Evolutionary conservation across 306 rosid species (phyloP), one percentile per base, ranked within the genome.

Genomic region (Vicia villosa): DNA sequence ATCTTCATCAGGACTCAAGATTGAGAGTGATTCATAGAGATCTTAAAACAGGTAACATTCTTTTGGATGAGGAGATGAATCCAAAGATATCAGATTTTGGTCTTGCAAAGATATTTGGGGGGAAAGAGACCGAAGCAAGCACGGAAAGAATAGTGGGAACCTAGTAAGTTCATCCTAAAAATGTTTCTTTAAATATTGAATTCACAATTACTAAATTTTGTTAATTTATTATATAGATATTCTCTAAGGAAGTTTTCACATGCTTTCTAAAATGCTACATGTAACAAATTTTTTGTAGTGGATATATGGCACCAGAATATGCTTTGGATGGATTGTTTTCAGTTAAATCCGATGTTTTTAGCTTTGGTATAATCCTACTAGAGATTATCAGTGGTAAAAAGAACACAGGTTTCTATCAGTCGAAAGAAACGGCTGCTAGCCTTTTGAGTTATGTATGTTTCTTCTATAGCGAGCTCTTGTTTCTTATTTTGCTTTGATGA

Each of bases 381-480:
- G 68, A 62, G 68, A 62, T 62, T 60, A 63, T 86, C 14, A 74
- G 87, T 1, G 91, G 87, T 3, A 86, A 65, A 75, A 77, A n/a
- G 75, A 82, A 80, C 61, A 78, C 81, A 0, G 74, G 81, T 49
- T 80, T 82, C 13, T 68, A 61, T 50, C 79, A 66, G 5, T 71
- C 73, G 0, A 36, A 79, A 28, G 10, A 65, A 59, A 60, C 26
- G 42, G 20, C 77, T 52, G 20, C 77, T 52, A 86, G 81, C 57
- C 91, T 86, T 46, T 9, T 77, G 46, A 58, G 80, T 64, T 68
- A 79, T 71, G 88, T 82, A 77, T 38, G 88, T 71, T n/a, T 11
- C 47, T 36, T 47, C 42, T 12, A 9, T 12, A 9, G 0, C 21
- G 13, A 19, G 30, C 58, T 42, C 49, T 7, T 17, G 20, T 6